Conservation (phyloP, 176 grass and related monocot species). For the Guadua angustifolia region DNA sequence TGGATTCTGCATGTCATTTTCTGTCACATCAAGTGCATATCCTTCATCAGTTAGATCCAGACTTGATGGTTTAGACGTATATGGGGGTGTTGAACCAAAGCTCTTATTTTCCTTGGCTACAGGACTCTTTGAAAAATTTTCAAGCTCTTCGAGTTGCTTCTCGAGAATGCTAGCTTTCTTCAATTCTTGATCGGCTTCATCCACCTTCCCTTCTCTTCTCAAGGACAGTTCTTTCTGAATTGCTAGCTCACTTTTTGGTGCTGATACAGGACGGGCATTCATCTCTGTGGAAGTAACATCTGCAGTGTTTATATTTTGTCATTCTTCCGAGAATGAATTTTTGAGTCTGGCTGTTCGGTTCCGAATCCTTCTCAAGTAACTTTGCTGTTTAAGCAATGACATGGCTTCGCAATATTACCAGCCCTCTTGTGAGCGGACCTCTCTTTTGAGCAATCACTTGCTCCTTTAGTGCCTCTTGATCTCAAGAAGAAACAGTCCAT, state of each 20-base stretch:
- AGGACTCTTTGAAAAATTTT: conserved; percentile 55
- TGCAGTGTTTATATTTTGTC: conserved; percentile 34
- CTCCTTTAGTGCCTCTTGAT: conserved; percentile 54
- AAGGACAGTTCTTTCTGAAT: conserved; percentile 87
- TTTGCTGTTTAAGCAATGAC: conserved; percentile 87
- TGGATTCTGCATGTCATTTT: conserved; percentile 83
- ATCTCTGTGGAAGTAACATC: conserved; percentile 32
- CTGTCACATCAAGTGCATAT: conserved; percentile 69
- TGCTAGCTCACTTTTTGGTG: conserved; percentile 72
- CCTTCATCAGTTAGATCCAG: conserved; percentile 65
- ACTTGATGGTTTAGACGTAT: conserved; percentile 47
- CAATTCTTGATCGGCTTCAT: conserved; percentile 80
- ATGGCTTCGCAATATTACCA: conserved; percentile 80
- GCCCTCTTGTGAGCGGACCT: conserved; percentile 71
- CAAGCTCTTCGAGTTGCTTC: conserved; percentile 88
- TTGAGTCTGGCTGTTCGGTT: conserved; percentile 50
- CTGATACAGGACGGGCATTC: conserved; percentile 35
- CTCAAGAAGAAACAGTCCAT: conserved; percentile 28
- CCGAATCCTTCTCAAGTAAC: conserved; percentile 71
- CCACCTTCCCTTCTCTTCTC: conserved; percentile 82
- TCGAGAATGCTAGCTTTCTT: conserved; percentile 82
- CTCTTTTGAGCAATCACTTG: conserved; percentile 81
- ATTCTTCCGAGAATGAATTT: conserved; percentile 42
- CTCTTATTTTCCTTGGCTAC: conserved; percentile 41
- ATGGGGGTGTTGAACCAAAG: conserved; percentile 39